Evolutionary conservation across 2,329 filamentous ascomycete genomes (phyloP), one percentile per base, ranked within the genome.

Genomic region (Hymenoscyphus fructigenus): DNA sequence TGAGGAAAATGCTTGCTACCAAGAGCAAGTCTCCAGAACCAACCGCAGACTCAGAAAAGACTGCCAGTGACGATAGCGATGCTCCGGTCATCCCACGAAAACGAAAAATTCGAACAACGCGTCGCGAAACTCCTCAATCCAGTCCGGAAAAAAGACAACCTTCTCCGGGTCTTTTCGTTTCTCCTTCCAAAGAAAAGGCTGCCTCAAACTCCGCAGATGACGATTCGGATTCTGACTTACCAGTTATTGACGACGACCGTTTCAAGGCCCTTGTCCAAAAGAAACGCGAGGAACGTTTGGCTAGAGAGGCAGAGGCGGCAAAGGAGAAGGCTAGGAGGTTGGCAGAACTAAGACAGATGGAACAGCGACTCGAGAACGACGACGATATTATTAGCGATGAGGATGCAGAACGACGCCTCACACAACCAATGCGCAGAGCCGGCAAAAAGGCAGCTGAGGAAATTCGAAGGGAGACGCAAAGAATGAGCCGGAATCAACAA

Each of bases 371-470:
- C n/a, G 83, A 83, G 7, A 83, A 83, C 56, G 84, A 86, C 44
- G 82, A 84, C 57, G 82, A 81, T n/a, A 81, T 83, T 65, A 82
- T 86, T 59, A 83, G 82, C 2, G 87, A 90, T 65, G 87, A 87
- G 38, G 87, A 87, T 29, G 85, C 81, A 50, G 88, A 84, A n/a
- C 82, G 81, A 55, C 86, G 82, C 67, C 79, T 95, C 56, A 91
- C 90, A 0, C 91, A 93, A 73, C 89, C 92, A 5, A 84, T 86
- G 10, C 86, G 95, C 14, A 96, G 95, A 75, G 93, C 95, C 0
- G 94, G 93, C 80, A 98, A 94, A 80, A 97, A 93, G 78, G 95
- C 95, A 0, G 76, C 97, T 53, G 92, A 97, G 75, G 94, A 98
- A 71, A 97, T 99, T 90, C 90, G 91, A 72, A 87, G 92, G 65